Evolutionary conservation across 2,329 filamentous ascomycete species (phyloP), one percentile per base, ranked within the genome.

Genomic region (Colletotrichum sidae): DNA sequence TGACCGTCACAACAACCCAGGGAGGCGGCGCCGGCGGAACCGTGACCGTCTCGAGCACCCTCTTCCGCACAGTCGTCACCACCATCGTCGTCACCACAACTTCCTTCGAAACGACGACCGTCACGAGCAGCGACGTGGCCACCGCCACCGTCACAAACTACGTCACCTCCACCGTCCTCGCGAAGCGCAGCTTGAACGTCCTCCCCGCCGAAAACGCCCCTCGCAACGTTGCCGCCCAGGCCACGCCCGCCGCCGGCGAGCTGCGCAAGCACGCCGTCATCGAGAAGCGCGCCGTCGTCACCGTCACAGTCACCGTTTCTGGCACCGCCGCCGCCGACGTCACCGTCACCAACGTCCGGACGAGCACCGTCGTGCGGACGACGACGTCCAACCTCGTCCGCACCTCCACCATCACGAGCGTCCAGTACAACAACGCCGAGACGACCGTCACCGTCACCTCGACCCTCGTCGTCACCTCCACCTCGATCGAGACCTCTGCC

Each of bases 361-460:
- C 64, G 17, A 67, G 60, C 64, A 67, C 64, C 38, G 64, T 65
- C 51, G 69, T 75, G 55, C 71, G 72, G 10, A 79, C 78, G 9
- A 68, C 70, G n/a, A 76, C 72, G 42, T 68, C 67, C 8, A 65
- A 68, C 33, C 72, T 72, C 12, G 73, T 72, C 61, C 60, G 71
- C 15, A 77, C 76, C 41, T 69, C 69, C 38, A 46, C 58, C 41
- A 55, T 72, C 50, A 42, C 60, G n/a, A 68, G 61, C 13, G 69
- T 65, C 12, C 57, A 44, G 12, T 71, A 56, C 62, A 60, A 62
- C 46, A 77, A 76, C 67, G 79, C 80, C 60, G 75, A 71, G 63
- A 76, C 77, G 47, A 82, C 79, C 7, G 47, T 74, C 33, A 80
- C 79, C 34, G 66, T 71, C 25, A 79, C 79, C n/a, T 77, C 76